Conservation (phyloP, 371 early-diverging fungal species). For the Parasitella parasitica region DNA sequence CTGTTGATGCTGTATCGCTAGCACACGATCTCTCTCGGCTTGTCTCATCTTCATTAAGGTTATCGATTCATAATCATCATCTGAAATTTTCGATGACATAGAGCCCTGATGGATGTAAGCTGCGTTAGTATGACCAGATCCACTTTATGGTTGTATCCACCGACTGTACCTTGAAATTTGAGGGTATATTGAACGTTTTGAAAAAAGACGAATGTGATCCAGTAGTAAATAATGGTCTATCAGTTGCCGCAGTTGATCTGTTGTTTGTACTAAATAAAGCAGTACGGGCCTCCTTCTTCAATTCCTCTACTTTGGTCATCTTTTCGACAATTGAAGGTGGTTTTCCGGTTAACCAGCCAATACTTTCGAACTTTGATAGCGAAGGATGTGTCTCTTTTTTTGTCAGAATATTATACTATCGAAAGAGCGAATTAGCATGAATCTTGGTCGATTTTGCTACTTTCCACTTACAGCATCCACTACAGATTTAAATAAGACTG, state of each 20-base stretch:
- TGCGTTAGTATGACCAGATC: too few species aligned
- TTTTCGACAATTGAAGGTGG: slow-evolving; percentile 46
- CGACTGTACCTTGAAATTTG: slow-evolving; percentile 17
- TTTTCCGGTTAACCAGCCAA: slow-evolving; percentile 44
- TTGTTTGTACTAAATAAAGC: slow-evolving; percentile 14
- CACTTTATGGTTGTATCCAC: too few species aligned
- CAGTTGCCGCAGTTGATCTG: slow-evolving; percentile 19
- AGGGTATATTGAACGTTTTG: slow-evolving; percentile 30
- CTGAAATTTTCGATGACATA: slow-evolving; percentile 18
- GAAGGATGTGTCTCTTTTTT: slow-evolving; percentile 37
- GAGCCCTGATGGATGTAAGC: background rate
- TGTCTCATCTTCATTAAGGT: slow-evolving; percentile 50
- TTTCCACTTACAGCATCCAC: slow-evolving; percentile 47
- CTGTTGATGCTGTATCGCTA: background rate
- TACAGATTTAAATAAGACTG: slow-evolving; percentile 45
- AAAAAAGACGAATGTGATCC: slow-evolving; percentile 28
- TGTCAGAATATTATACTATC: slow-evolving; percentile 42
- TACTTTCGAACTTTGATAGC: slow-evolving; percentile 36
- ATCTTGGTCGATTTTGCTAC: background rate
- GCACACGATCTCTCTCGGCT: slow-evolving; percentile 38
- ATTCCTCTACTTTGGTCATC: slow-evolving; percentile 29
- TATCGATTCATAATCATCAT: slow-evolving; percentile 47
- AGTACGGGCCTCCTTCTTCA: slow-evolving; percentile 31
- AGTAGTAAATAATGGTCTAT: slow-evolving; percentile 34
- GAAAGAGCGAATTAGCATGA: background rate